A percentile compares a stretch with the other conserved stretches of the same genome.
These are phyloP conservation scores for Schizothecium vesticola DNA, from an alignment of 495 filamentous ascomycete species.

Conservation along the genomic window DNA sequence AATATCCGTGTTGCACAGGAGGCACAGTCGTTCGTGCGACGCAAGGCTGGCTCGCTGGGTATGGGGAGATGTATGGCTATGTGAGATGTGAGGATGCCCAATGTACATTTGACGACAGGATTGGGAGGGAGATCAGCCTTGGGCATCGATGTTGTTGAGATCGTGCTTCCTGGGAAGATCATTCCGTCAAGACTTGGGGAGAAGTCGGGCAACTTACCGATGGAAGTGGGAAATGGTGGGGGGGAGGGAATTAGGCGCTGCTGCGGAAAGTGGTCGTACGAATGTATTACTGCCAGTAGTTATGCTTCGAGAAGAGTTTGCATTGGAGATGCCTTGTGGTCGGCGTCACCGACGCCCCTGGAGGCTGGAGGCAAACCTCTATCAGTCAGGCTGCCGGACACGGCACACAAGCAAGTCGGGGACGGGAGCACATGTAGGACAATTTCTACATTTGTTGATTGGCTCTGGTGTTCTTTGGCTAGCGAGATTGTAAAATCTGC, in stretches of 20 bases:
- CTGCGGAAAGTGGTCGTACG: too few relatives aligned
- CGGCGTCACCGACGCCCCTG: background rate
- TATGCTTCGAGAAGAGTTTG: background rate
- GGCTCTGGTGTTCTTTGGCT: background rate
- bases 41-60: background rate
- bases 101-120: background rate
- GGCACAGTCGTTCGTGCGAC: background rate
- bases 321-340: background rate
- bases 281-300: background rate
- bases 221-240: background rate
- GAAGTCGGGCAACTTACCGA: too few relatives aligned
- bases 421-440: background rate
- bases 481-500: too few relatives aligned
- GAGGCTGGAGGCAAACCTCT: background rate
- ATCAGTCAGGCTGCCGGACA: background rate
- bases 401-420: background rate
- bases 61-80: background rate
- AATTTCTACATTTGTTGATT: background rate
- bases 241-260: background rate
- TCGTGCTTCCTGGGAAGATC: too few relatives aligned
- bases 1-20: background rate
- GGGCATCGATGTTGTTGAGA: background rate
- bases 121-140: background rate
- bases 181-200: background rate
- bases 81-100: background rate